phyloP scores from a whole-genome alignment of 345 rosid species.

The Garcia nutans region DNA sequence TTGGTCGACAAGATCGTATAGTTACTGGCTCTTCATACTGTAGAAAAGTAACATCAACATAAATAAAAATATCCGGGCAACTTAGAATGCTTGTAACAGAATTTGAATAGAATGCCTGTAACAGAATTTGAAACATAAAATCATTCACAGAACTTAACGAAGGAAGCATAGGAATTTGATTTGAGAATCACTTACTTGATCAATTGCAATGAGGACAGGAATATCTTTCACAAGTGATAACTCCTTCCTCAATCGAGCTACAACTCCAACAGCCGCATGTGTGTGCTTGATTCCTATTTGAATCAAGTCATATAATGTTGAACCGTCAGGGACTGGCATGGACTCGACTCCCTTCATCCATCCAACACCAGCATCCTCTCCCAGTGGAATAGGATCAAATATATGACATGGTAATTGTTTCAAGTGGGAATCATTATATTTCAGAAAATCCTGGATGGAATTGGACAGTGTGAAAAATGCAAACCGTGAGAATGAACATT shows the following conservation, averaged over 20 bases:
- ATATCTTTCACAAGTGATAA: conserved; percentile 82
- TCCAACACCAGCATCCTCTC: conserved; percentile 96
- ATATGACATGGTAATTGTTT: conserved; percentile 69
- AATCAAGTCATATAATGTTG: conserved; percentile 72
- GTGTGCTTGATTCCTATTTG: conserved; percentile 73
- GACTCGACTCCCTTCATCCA: conserved; percentile 71
- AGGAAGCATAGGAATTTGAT: background rate
- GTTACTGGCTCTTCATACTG: conserved; percentile 93
- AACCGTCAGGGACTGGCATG: conserved; percentile 61
- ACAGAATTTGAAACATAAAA: no score
- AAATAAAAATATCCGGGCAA: conserved; percentile 11
- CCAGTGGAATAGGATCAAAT: conserved; percentile 70
- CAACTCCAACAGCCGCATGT: conserved; percentile 83
- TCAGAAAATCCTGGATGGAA: conserved; percentile 61
- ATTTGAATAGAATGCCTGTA: no score
- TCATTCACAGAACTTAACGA: background rate
- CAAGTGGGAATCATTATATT: conserved; percentile 60
- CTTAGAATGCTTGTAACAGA: background rate
- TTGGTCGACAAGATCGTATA: conserved; percentile 63
- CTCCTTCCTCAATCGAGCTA: conserved; percentile 82
- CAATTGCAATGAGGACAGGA: conserved; percentile 88
- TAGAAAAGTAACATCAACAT: conserved; percentile 27
- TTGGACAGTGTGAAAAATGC: conserved; percentile 8
- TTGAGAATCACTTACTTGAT: conserved; percentile 62
- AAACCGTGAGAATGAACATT: background rate